phyloP scores from a whole-genome alignment of 1,139 yeast species.

The Suhomyces wounanorum region DNA sequence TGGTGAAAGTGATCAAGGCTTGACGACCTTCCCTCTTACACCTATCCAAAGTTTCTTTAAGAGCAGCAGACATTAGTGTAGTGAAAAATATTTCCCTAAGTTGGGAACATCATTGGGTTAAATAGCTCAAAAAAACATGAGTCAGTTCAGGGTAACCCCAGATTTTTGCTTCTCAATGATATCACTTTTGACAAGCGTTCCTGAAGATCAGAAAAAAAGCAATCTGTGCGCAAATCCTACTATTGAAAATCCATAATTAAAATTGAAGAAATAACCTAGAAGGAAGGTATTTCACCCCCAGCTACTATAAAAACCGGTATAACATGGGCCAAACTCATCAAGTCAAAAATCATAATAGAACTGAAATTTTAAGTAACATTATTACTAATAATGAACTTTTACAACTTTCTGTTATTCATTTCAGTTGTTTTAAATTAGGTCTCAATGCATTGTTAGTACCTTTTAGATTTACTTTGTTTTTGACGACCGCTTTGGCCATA shows the following conservation, averaged over 20 bases:
- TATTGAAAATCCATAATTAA: not conserved
- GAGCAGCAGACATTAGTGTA: constrained; percentile 57
- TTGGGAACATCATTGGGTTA: constrained; percentile 4
- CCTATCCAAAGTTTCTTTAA: constrained; percentile 70
- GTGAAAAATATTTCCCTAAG: not conserved
- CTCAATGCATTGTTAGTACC: not conserved
- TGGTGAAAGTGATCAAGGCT: constrained; percentile 88
- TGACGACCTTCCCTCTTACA: constrained; percentile 77
- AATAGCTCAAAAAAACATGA: constrained; percentile 17
- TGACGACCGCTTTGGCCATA: constrained; percentile 1
- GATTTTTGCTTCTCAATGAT: not conserved
- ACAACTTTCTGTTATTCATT: not conserved
- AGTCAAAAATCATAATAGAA: not conserved
- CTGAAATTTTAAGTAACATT: not conserved
- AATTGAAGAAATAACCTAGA: not conserved
- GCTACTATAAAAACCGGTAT: not conserved
- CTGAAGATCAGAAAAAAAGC: not conserved
- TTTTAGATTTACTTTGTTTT: constrained; percentile 1
- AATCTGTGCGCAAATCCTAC: not conserved
- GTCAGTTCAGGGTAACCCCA: constrained; percentile 39
- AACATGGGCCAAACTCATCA: not conserved
- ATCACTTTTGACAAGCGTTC: not conserved
- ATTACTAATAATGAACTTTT: not conserved
- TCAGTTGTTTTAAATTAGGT: not conserved
- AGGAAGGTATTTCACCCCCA: not conserved